Conservation (phyloP, 257 asterid genomes). For the Plantago elongata region DNA sequence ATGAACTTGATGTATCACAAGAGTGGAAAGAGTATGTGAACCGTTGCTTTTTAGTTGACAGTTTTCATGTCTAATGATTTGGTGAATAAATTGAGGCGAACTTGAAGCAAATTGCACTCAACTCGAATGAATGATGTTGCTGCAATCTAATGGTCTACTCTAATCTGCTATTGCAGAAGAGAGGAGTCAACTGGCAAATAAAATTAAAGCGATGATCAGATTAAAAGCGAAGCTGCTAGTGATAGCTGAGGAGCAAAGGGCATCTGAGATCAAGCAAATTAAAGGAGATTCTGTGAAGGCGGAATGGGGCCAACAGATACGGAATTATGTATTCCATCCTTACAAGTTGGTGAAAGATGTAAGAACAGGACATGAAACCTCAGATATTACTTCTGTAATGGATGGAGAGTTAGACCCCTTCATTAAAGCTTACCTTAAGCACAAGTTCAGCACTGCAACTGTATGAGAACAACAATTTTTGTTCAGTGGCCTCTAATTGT, state of each 20-base stretch:
- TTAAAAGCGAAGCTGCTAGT: constrained; percentile 82
- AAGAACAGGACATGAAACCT: constrained; percentile 73
- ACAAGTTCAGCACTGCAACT: constrained; percentile 47
- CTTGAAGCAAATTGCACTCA: neutral
- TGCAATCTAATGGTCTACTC: neutral
- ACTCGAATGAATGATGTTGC: neutral
- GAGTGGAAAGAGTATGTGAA: no score
- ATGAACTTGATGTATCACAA: no score
- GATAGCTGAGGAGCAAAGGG: constrained; percentile 90
- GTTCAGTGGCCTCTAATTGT: neutral
- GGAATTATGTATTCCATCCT: constrained; percentile 93
- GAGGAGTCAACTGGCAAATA: constrained; percentile 80
- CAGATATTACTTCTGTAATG: constrained; percentile 81
- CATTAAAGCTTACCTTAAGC: constrained; percentile 77
- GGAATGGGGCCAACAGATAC: constrained; percentile 98
- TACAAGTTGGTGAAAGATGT: constrained; percentile 93
- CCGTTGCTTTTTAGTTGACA: no score
- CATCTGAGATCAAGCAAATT: constrained; percentile 90
- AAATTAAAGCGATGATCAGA: constrained; percentile 84
- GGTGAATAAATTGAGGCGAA: no score
- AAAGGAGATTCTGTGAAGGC: constrained; percentile 92
- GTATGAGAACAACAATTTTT: constrained; percentile 19
- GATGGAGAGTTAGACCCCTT: constrained; percentile 94
- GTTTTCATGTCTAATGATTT: no score
- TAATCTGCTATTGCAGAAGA: constrained; percentile 43